Evolutionary conservation across 176 grass and related monocot genomes (phyloP).

Genomic region (Hsuehochloa calcarea): DNA sequence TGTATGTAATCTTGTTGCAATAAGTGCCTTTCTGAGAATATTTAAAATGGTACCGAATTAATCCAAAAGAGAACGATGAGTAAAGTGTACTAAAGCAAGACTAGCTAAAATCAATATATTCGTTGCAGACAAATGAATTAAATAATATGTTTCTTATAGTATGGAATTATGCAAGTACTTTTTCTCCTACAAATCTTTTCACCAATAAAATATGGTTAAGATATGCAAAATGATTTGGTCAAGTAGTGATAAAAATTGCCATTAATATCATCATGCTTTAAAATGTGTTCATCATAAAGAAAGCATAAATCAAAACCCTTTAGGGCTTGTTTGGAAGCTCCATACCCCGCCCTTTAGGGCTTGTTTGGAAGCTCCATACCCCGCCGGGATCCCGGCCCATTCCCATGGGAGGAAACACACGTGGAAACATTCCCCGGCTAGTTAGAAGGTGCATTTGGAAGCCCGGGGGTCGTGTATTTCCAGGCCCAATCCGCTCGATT

Average conservation of each 20-base stretch:
- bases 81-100: neutral
- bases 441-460: too few species aligned
- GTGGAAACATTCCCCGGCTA: too few species aligned
- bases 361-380: too few species aligned
- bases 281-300: neutral
- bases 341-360: neutral
- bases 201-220: neutral
- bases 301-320: neutral
- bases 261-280: neutral
- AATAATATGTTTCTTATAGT: neutral
- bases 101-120: neutral
- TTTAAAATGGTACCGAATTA: neutral
- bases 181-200: neutral
- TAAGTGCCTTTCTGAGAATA: neutral
- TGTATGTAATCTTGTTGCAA: conserved; percentile 13
- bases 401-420: too few species aligned
- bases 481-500: too few species aligned
- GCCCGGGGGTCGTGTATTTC: too few species aligned
- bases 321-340: too few species aligned
- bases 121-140: neutral
- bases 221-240: neutral
- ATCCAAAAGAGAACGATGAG: neutral
- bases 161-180: neutral
- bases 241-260: neutral
- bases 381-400: too few species aligned